These are phyloP conservation scores for Lactarius pseudohatsudake DNA, from an alignment of 768 basidiomycete genomes.

Conservation along the genomic window DNA sequence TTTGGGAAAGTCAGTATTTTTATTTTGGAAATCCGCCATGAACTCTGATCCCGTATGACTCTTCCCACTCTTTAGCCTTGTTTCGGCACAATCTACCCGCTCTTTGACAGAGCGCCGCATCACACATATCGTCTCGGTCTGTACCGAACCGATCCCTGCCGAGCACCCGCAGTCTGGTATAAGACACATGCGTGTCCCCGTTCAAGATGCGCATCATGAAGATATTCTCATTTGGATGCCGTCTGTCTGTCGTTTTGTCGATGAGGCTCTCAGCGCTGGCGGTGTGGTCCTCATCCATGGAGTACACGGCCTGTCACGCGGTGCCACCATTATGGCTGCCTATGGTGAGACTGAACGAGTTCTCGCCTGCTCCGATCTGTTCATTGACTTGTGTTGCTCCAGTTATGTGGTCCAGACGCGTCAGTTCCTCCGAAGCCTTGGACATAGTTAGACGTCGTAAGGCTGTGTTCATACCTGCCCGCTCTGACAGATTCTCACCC, in stretches of 20 bases:
- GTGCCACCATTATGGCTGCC: conserved; percentile 31
- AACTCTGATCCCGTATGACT: conserved; percentile 4
- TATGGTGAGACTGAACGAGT: conserved; percentile 15
- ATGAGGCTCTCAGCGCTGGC: conserved; percentile 28
- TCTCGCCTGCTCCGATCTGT: not conserved
- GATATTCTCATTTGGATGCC: conserved; percentile 32
- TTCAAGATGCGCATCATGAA: conserved; percentile 27
- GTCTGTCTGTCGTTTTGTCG: conserved; percentile 29
- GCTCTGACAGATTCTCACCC: not conserved
- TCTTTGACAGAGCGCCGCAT: conserved; percentile 69
- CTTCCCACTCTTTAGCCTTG: conserved; percentile 43
- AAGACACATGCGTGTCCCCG: conserved; percentile 59
- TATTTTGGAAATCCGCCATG: conserved; percentile 26
- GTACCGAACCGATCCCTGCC: conserved; percentile 63
- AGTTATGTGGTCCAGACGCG: conserved; percentile 30
- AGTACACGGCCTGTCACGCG: conserved; percentile 29
- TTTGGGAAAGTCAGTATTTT: conserved; percentile 68
- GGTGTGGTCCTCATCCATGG: conserved; percentile 31
- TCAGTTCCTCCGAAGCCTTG: conserved; percentile 22
- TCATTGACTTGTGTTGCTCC: not conserved
- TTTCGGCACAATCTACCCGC: conserved; percentile 67
- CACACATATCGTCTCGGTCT: conserved; percentile 74
- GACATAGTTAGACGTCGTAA: conserved; percentile 28
- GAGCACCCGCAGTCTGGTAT: conserved; percentile 69
- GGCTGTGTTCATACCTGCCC: not conserved